Percentiles rank a stretch among this genome's conserved stretches.
Conservation (phyloP, 2,329 filamentous ascomycete genomes). For the Phoma sp. region DNA sequence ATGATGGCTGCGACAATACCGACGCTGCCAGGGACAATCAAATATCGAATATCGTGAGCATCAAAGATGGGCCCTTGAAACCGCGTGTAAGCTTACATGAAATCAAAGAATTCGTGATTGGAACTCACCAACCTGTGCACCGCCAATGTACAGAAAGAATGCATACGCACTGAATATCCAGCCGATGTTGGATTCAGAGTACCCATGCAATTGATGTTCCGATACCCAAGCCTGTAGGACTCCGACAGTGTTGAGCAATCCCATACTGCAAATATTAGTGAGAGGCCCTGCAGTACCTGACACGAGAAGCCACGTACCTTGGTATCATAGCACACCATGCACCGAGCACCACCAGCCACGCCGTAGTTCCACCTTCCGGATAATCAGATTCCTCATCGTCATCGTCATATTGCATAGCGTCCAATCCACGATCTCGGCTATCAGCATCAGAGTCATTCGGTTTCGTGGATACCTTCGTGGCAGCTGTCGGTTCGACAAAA, state of each 20-base stretch:
- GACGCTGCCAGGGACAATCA: constrained; percentile 41
- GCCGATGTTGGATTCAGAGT: constrained; percentile 45
- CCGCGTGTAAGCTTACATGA: constrained; percentile 7
- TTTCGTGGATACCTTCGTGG: neutral
- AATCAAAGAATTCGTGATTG: no score
- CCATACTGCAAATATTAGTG: constrained; percentile 40
- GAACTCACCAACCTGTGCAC: constrained; percentile 37
- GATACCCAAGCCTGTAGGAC: constrained; percentile 50
- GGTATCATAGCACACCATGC: constrained; percentile 49
- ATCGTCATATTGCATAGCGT: constrained; percentile 4
- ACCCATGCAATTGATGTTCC: constrained; percentile 44
- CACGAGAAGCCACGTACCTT: neutral
- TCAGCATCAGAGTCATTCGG: neutral
- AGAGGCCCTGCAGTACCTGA: neutral
- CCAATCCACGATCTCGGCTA: neutral
- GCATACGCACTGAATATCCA: constrained; percentile 52
- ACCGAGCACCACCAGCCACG: constrained; percentile 53
- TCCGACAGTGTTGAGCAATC: constrained; percentile 49
- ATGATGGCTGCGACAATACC: constrained; percentile 39
- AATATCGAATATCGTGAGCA: constrained; percentile 38
- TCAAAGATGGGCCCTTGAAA: constrained; percentile 47
- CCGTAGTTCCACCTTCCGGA: constrained; percentile 51
- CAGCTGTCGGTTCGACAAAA: neutral
- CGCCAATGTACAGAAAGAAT: constrained; percentile 48
- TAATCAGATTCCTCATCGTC: constrained; percentile 12